A percentile compares a stretch with the other conserved stretches of the same genome.
phyloP scores from a whole-genome alignment of 352 stramenopile genomes.

The Pilasporangium apinafurcum region DNA sequence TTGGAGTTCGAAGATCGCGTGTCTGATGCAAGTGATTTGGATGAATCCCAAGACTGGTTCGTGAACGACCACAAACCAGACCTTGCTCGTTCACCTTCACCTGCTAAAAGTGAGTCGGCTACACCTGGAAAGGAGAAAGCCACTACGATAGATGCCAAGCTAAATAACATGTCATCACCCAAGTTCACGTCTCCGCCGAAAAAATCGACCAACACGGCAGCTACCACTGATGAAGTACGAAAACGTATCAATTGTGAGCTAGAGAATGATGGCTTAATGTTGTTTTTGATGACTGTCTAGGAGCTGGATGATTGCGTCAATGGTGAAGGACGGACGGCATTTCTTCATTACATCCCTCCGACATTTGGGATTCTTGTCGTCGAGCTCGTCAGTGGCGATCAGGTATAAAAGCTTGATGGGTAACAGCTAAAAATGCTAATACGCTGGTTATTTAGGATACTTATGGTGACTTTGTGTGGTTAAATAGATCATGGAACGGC shows the following conservation, averaged over 20 bases:
- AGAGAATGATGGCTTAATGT: not conserved
- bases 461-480: not conserved
- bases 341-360: constrained; percentile 57
- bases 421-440: not conserved
- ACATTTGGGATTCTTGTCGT: constrained; percentile 60
- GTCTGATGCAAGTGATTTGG: constrained; percentile 38
- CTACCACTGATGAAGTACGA: constrained; percentile 8
- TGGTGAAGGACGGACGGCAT: constrained; percentile 35
- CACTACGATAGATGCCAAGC: not conserved
- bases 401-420: constrained; percentile 22
- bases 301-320: constrained; percentile 20
- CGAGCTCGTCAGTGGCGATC: constrained; percentile 37
- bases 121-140: not conserved
- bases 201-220: constrained; percentile 13
- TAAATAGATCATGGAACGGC: constrained; percentile 28
- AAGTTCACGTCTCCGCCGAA: constrained; percentile 11
- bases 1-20: constrained; percentile 63
- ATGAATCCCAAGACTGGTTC: constrained; percentile 77
- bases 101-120: constrained; percentile 15
- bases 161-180: constrained; percentile 6
- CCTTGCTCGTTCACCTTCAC: constrained; percentile 13
- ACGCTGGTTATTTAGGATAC: not conserved
- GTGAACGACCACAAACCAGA: constrained; percentile 65
- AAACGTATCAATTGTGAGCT: not conserved
- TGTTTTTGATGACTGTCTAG: not conserved